These are phyloP conservation scores for Nicotiana noctiflora DNA, from an alignment of 257 asterid genomes.

Conservation along the genomic window DNA sequence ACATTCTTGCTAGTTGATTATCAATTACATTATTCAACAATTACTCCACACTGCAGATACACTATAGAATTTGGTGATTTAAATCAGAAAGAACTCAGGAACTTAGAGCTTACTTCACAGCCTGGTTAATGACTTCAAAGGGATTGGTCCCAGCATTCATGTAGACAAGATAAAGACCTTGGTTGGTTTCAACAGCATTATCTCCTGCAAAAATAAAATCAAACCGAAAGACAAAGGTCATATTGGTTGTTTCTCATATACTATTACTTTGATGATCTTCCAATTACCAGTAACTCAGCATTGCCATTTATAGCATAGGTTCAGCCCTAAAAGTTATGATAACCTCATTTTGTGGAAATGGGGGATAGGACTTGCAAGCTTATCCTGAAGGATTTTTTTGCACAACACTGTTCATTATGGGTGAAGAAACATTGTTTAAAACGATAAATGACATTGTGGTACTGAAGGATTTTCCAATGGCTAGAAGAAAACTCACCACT, in stretches of 20 bases:
- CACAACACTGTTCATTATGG: background rate
- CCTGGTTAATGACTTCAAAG: constrained; percentile 82
- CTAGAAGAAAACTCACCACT: constrained; percentile 62
- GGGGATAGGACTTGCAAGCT: background rate
- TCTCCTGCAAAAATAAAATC: constrained; percentile 61
- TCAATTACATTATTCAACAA: background rate
- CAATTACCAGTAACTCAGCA: constrained; percentile 6
- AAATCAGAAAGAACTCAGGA: background rate
- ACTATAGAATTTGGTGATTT: background rate
- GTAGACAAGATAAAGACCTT: constrained; percentile 81
- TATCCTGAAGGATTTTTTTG: background rate
- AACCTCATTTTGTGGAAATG: background rate
- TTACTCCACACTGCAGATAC: background rate
- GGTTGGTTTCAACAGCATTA: constrained; percentile 76
- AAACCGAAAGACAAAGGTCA: constrained; percentile 21
- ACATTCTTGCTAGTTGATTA: background rate
- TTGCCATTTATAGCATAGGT: constrained; percentile 5
- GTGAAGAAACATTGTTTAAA: background rate
- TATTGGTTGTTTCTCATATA: constrained; percentile 16
- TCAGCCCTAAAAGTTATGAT: constrained; percentile 1
- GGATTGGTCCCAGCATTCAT: constrained; percentile 93
- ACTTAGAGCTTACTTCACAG: constrained; percentile 68
- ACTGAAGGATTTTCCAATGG: background rate
- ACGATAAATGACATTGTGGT: background rate
- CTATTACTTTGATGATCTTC: constrained; percentile 12